Evolutionary conservation across 495 filamentous ascomycete genomes (phyloP), one percentile per base, ranked within the genome.

Genomic region (Sporormia fimetaria): DNA sequence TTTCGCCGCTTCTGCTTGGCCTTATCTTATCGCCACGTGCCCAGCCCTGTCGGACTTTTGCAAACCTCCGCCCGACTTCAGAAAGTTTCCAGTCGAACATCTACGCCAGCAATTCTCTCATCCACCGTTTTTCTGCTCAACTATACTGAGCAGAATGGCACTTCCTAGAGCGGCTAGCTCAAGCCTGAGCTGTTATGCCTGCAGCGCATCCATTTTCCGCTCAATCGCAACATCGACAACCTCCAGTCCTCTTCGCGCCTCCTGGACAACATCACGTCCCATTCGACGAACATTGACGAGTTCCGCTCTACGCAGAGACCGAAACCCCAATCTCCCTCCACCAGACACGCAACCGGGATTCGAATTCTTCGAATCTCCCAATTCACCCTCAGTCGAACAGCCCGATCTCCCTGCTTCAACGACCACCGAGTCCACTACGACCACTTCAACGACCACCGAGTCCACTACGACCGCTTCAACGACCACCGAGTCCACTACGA

Each of bases 21-120:
- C 40, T 42, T 42, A 42, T 44, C 40, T 45, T 45, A 45, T 45
- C 42, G 20, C 4, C 42, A 40, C 37, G 44, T 47, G 37, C 23
- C 16, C 34, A 11, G 14, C 9, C n/a, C 38, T 25, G 14, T 24
- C 30, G 31, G 30, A 3, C 1, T 24, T 23, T 31, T 11, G 7
- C 37, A 16, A 15, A 12, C 39, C 7, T n/a, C n/a, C n/a, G n/a
- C n/a, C n/a, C n/a, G n/a, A n/a, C n/a, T n/a, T n/a, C 6, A 43
- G 28, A 24, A 33, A 31, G 18, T 11, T 42, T 21, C 11, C 3
- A 12, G 14, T 10, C 2, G 38, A 18, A 26, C 17, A 17, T 21
- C 7, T 37, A 9, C 20, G 12, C 21, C 15, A 18, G 8, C 25
- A 6, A 18, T 22, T 21, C 20, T 33, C 6, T 15, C 7, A 21